Evolutionary conservation across 306 rosid species (phyloP).

Genomic region (Glycine tomentella): DNA sequence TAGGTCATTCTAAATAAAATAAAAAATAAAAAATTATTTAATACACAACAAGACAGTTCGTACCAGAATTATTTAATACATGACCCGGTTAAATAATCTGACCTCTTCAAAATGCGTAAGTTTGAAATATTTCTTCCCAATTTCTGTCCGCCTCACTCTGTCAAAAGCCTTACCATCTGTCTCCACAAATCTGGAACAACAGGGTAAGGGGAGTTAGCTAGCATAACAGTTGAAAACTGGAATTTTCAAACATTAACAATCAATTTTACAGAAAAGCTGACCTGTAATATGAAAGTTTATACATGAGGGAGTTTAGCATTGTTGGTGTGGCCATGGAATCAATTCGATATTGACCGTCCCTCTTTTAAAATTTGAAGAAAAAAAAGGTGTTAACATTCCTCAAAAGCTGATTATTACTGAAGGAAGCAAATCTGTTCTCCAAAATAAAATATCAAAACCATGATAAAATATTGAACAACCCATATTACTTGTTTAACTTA

Average conservation of each 20-base stretch:
- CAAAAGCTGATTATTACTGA: conserved; percentile 4
- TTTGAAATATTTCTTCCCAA: conserved; percentile 93
- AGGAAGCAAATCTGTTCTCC: conserved; percentile 14
- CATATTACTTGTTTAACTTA: conserved; percentile 51
- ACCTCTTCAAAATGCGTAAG: conserved; percentile 98
- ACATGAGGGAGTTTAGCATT: conserved; percentile 96
- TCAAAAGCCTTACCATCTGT: conserved; percentile 96
- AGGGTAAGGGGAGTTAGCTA: conserved; percentile 32
- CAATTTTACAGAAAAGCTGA: conserved; percentile 49
- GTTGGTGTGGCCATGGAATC: conserved; percentile 96
- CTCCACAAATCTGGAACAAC: conserved; percentile 84
- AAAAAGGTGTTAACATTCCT: conserved; percentile 35
- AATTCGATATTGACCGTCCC: conserved; percentile 97
- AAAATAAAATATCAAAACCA: conserved; percentile 16
- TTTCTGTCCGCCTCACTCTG: conserved; percentile 92
- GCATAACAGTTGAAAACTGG: conserved; percentile 28
- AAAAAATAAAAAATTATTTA: neutral
- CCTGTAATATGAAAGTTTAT: conserved; percentile 98
- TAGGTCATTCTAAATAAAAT: neutral
- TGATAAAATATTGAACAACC: conserved; percentile 25
- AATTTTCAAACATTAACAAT: neutral
- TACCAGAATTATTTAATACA: neutral
- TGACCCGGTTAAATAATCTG: conserved; percentile 44
- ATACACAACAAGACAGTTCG: conserved; percentile 17
- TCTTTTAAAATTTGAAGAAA: conserved; percentile 55